These are phyloP conservation scores for Colletotrichum lentis DNA, from an alignment of 2,329 filamentous ascomycete genomes.

Conservation along the genomic window DNA sequence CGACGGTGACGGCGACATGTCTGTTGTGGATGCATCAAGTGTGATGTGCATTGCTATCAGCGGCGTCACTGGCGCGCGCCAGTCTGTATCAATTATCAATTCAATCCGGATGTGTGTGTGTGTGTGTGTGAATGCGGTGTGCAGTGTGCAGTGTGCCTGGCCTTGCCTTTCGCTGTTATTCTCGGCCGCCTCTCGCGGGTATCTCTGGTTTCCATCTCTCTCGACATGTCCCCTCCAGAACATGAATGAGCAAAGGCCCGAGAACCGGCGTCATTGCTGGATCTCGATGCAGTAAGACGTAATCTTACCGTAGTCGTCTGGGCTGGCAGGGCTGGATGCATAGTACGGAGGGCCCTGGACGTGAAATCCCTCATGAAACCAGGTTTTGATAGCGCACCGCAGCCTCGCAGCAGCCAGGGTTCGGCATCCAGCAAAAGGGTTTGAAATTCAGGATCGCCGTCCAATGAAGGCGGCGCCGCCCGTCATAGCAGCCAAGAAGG, in stretches of 20 bases:
- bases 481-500: slow-evolving; percentile 16
- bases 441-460: slow-evolving; percentile 20
- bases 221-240: too few species aligned
- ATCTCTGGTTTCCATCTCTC: background rate
- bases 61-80: slow-evolving; percentile 2
- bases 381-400: slow-evolving; percentile 28
- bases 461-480: slow-evolving; percentile 34
- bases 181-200: slow-evolving; percentile 30
- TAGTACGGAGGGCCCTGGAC: background rate
- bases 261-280: slow-evolving; percentile 20
- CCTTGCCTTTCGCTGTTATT: slow-evolving; percentile 32
- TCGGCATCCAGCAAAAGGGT: slow-evolving; percentile 25
- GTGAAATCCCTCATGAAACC: slow-evolving; percentile 37
- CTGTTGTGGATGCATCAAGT: background rate
- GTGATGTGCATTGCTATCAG: background rate
- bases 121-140: too few species aligned
- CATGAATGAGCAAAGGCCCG: too few species aligned
- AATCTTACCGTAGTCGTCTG: slow-evolving; percentile 31
- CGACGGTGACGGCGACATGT: background rate
- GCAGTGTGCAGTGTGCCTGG: background rate
- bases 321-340: background rate
- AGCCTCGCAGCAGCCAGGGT: slow-evolving; percentile 27
- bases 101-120: too few species aligned
- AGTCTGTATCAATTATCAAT: too few species aligned
- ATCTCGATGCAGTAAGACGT: slow-evolving; percentile 37